phyloP scores from a whole-genome alignment of 176 grass and related monocot genomes.

The Paspalum notatum region DNA sequence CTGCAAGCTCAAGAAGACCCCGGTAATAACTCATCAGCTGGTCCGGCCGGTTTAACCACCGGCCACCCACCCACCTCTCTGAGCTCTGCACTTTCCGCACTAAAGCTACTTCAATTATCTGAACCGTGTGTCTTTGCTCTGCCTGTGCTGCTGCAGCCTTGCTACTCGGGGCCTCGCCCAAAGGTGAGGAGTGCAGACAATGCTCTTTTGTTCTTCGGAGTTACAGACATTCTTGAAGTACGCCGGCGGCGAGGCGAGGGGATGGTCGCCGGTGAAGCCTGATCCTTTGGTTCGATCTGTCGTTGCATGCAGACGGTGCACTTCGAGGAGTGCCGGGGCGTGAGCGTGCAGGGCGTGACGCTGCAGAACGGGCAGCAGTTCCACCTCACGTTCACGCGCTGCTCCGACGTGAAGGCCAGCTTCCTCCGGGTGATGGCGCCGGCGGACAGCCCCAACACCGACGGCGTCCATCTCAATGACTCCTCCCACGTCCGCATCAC shows the following conservation, averaged over 20 bases:
- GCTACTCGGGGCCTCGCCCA: slow-evolving; percentile 51
- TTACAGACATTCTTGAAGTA: not conserved
- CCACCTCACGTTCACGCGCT: slow-evolving; percentile 71
- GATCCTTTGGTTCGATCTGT: not conserved
- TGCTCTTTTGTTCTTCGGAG: not conserved
- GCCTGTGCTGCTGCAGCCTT: slow-evolving; percentile 49
- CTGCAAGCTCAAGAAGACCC: slow-evolving; percentile 71
- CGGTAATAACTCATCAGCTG: slow-evolving; percentile 2
- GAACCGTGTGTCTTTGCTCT: not conserved
- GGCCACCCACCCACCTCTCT: not conserved
- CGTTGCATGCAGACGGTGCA: slow-evolving; percentile 56
- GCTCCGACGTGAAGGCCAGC: slow-evolving; percentile 57
- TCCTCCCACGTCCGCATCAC: slow-evolving; percentile 52
- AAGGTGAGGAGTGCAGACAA: slow-evolving; percentile 31
- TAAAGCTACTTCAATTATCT: slow-evolving; percentile 4
- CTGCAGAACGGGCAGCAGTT: slow-evolving; percentile 76
- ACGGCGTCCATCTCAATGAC: slow-evolving; percentile 80
- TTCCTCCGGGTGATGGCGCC: slow-evolving; percentile 74
- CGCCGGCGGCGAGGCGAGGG: slow-evolving; percentile 10
- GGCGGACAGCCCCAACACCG: slow-evolving; percentile 88
- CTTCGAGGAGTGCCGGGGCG: slow-evolving; percentile 64
- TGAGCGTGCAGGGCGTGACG: slow-evolving; percentile 60
- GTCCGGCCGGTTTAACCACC: not conserved
- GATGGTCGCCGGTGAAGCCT: not conserved
- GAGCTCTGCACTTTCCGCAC: not conserved